Percentiles rank a stretch among this genome's conserved stretches.
phyloP scores from a whole-genome alignment of 2,329 filamentous ascomycete genomes.

The Coniella lustricola region DNA sequence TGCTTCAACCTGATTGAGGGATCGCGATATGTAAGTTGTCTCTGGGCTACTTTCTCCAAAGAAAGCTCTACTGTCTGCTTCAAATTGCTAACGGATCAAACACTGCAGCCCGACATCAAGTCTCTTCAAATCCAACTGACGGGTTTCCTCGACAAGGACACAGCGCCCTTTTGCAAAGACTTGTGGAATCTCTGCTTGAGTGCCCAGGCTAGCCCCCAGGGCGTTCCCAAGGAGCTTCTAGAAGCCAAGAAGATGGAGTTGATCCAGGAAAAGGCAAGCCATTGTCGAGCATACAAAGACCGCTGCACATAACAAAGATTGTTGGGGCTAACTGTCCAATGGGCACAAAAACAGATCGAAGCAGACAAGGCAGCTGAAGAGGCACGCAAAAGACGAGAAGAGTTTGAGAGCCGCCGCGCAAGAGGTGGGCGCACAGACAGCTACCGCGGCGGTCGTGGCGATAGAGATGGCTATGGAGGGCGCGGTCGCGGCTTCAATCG shows the following conservation, averaged over 20 bases:
- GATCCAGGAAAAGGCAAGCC: conserved; percentile 80
- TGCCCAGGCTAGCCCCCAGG: conserved; percentile 79
- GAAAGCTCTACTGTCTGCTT: too few relatives aligned
- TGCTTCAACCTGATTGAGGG: conserved; percentile 66
- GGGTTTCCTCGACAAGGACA: conserved; percentile 91
- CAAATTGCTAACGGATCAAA: conserved; percentile 20
- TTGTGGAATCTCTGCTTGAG: conserved; percentile 88
- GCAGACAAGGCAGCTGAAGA: conserved; percentile 76
- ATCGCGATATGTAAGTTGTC: conserved; percentile 61
- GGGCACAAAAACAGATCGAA: conserved; percentile 52
- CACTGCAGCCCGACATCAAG: conserved; percentile 81
- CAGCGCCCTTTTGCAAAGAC: conserved; percentile 81
- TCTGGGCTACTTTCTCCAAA: neutral
- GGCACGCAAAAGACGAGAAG: conserved; percentile 62
- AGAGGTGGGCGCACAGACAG: conserved; percentile 41
- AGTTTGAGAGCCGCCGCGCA: conserved; percentile 56
- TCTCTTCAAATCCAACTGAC: conserved; percentile 89
- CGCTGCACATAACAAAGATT: neutral
- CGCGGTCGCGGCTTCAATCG: conserved; percentile 40
- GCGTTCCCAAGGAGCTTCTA: conserved; percentile 87
- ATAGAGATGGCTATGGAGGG: conserved; percentile 38
- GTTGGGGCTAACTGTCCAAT: neutral
- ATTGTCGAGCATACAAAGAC: neutral
- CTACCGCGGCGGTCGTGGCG: conserved; percentile 46
- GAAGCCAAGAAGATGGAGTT: conserved; percentile 96